A percentile compares a stretch with the other conserved stretches of the same genome.
phyloP scores from a whole-genome alignment of 129 eudicot genomes.

The Flaveria brownii region DNA sequence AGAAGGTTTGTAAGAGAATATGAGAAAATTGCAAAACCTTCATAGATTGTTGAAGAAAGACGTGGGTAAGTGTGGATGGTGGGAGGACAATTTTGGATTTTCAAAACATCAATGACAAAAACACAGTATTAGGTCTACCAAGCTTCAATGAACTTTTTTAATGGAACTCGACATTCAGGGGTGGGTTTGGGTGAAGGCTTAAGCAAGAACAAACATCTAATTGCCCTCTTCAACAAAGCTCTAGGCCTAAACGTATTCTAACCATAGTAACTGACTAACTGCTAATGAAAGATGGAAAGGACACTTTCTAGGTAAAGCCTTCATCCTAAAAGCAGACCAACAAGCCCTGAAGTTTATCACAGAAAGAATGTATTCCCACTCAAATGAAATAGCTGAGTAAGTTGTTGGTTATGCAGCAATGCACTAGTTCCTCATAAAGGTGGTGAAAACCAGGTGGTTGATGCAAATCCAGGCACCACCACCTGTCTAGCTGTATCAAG shows the following conservation, averaged over 20 bases:
- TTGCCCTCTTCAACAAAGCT: not conserved
- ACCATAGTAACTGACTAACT: not conserved
- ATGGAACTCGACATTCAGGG: not conserved
- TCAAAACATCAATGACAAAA: not conserved
- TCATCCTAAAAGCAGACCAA: not conserved
- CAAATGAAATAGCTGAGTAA: not conserved
- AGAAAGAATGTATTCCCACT: too few species aligned
- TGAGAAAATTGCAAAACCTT: not conserved
- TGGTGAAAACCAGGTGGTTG: not conserved
- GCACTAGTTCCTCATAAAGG: not conserved
- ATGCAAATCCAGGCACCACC: not conserved
- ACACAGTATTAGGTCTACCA: not conserved
- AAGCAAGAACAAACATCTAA: slow-evolving; percentile 4
- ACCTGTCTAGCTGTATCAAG: not conserved
- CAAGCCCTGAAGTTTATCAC: too few species aligned
- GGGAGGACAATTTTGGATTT: not conserved
- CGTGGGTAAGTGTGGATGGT: not conserved
- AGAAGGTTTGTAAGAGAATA: not conserved
- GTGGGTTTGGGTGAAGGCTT: not conserved
- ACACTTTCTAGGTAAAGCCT: not conserved
- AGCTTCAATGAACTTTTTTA: not conserved
- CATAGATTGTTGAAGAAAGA: not conserved
- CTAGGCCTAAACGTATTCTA: not conserved
- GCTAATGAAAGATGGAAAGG: not conserved
- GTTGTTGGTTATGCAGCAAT: not conserved